Evolutionary conservation across 75 land plant genomes (phyloP).

Genomic region (Picea glauca): DNA sequence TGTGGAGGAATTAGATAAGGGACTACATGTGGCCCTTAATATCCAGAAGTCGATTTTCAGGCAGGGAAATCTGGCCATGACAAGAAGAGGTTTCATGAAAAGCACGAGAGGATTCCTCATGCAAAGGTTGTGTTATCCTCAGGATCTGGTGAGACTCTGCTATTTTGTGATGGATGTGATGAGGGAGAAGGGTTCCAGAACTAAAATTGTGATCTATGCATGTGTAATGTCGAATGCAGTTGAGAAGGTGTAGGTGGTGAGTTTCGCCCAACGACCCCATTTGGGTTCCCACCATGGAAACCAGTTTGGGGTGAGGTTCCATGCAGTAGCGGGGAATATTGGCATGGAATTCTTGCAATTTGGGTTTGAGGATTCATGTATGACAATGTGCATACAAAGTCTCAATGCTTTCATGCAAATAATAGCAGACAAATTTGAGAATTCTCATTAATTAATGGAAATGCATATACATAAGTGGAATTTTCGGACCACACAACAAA

Average conservation of each 20-base stretch:
- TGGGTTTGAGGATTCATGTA: constrained; percentile 91
- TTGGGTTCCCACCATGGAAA: constrained; percentile 81
- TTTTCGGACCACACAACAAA: too few species aligned
- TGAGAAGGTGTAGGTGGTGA: constrained; percentile 66
- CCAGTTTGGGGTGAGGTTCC: constrained; percentile 76
- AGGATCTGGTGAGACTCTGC: constrained; percentile 82
- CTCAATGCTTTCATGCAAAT: constrained; percentile 77
- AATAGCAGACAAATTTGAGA: constrained; percentile 56
- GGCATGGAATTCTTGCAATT: constrained; percentile 68
- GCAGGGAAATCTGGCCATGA: constrained; percentile 82
- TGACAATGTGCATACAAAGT: constrained; percentile 44
- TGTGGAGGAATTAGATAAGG: constrained; percentile 47
- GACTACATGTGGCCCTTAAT: constrained; percentile 75
- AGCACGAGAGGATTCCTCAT: constrained; percentile 58
- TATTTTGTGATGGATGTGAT: constrained; percentile 90
- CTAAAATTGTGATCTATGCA: constrained; percentile 84
- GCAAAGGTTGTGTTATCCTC: constrained; percentile 66
- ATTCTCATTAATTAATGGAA: too few species aligned
- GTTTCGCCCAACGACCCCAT: constrained; percentile 72
- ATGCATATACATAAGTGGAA: too few species aligned
- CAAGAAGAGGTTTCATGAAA: constrained; percentile 71
- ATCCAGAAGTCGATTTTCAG: constrained; percentile 75
- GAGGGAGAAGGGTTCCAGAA: constrained; percentile 69
- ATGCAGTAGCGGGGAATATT: constrained; percentile 64
- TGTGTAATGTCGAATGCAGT: constrained; percentile 43